Conservation (phyloP, 2,329 filamentous ascomycete genomes). For the Alternaria sp. region DNA sequence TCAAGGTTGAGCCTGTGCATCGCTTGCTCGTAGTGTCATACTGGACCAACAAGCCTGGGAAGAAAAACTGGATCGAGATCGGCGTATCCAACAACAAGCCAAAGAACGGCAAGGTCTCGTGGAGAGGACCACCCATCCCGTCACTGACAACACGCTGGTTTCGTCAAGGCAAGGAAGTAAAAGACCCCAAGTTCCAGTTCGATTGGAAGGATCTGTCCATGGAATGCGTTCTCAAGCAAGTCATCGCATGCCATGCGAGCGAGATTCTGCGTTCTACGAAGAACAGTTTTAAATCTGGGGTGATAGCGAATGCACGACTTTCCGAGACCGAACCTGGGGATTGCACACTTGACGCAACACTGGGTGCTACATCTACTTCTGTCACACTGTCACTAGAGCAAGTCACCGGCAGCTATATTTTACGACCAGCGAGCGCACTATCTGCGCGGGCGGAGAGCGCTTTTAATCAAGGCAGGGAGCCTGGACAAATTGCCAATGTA, state of each 20-base stretch:
- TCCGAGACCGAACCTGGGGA: slow-evolving; percentile 71
- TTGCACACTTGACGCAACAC: slow-evolving; percentile 73
- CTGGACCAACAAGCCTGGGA: slow-evolving; percentile 75
- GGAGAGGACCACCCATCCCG: slow-evolving; percentile 45
- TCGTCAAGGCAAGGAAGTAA: slow-evolving; percentile 78
- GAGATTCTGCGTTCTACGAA: slow-evolving; percentile 72
- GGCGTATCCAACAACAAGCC: slow-evolving; percentile 74
- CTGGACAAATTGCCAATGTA: slow-evolving; percentile 65
- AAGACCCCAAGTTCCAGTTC: slow-evolving; percentile 72
- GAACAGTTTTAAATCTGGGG: slow-evolving; percentile 65
- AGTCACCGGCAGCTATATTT: slow-evolving; percentile 77
- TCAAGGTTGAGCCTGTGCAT: slow-evolving; percentile 82
- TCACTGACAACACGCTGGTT: slow-evolving; percentile 79
- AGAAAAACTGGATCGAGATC: slow-evolving; percentile 91
- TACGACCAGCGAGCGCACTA: slow-evolving; percentile 65
- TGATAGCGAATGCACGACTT: slow-evolving; percentile 66
- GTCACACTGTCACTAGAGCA: slow-evolving; percentile 75
- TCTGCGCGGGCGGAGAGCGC: slow-evolving; percentile 65
- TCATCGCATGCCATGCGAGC: slow-evolving; percentile 78
- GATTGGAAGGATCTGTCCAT: slow-evolving; percentile 74
- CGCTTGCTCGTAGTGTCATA: slow-evolving; percentile 89
- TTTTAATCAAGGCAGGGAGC: slow-evolving; percentile 69
- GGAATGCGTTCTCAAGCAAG: slow-evolving; percentile 75
- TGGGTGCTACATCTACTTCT: slow-evolving; percentile 68
- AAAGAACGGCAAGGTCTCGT: slow-evolving; percentile 46